A percentile compares a stretch with the other conserved stretches of the same genome.
These are phyloP conservation scores for Exophiala mesophila DNA, from an alignment of 2,329 filamentous ascomycete species.

Conservation along the genomic window DNA sequence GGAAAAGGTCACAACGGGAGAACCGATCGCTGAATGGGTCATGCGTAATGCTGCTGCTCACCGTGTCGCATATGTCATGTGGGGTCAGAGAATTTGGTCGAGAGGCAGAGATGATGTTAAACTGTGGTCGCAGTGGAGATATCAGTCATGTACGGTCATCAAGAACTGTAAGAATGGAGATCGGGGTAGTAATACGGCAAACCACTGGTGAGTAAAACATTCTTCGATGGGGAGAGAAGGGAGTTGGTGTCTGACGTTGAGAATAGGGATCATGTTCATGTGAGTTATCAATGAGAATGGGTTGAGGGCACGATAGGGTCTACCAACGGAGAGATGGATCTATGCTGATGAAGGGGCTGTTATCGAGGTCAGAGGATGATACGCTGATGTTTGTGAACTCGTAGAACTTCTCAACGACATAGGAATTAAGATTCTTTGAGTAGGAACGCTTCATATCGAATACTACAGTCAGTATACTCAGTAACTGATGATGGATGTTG, in stretches of 20 bases:
- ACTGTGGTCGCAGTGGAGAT: conserved; percentile 39
- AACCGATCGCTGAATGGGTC: conserved; percentile 46
- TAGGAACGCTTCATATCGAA: no score
- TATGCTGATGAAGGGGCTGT: background rate
- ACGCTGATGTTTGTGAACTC: no score
- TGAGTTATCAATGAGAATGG: conserved; percentile 18
- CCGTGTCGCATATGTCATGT: conserved; percentile 48
- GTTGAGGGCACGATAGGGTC: no score
- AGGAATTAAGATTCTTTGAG: no score
- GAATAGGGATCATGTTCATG: conserved; percentile 27
- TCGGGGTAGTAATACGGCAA: conserved; percentile 38
- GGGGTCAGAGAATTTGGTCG: conserved; percentile 48
- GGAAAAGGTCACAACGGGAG: conserved; percentile 37
- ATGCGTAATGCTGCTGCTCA: conserved; percentile 40
- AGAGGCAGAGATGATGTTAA: conserved; percentile 34
- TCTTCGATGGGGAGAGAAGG: background rate
- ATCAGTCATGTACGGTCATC: conserved; percentile 12
- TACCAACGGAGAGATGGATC: no score
- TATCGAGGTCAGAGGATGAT: no score
- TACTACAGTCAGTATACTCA: no score
- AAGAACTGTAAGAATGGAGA: conserved; percentile 38
- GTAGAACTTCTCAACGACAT: no score
- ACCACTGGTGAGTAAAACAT: conserved; percentile 26
- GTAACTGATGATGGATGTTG: no score
- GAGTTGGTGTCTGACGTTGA: background rate